These are phyloP conservation scores for Rhizopus arrhizus DNA, from an alignment of 371 early-diverging fungal species.

Conservation along the genomic window DNA sequence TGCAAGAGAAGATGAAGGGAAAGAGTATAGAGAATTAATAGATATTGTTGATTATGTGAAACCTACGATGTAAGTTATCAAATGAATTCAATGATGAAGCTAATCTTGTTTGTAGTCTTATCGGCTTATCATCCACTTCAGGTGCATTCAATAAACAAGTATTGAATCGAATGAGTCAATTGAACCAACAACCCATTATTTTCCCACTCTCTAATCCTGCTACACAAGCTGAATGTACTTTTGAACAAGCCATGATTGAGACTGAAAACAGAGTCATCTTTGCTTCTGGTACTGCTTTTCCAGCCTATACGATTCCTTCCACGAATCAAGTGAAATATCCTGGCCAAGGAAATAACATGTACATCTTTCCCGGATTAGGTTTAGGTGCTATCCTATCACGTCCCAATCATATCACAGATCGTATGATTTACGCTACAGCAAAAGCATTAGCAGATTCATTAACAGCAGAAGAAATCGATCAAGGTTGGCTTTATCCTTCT, in stretches of 20 bases:
- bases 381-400: conserved; percentile 77
- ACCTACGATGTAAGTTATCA: conserved; percentile 11
- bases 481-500: conserved; percentile 81
- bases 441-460: conserved; percentile 78
- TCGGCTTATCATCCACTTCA: conserved; percentile 80
- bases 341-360: conserved; percentile 94
- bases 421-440: conserved; percentile 79
- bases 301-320: conserved; percentile 65
- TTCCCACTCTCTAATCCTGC: conserved; percentile 93
- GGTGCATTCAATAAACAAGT: conserved; percentile 71
- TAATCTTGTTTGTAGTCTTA: conserved; percentile 45
- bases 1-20: conserved; percentile 76
- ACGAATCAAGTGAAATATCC: conserved; percentile 63
- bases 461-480: conserved; percentile 63
- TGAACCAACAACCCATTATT: conserved; percentile 84
- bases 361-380: conserved; percentile 90
- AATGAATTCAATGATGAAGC: too few relatives aligned
- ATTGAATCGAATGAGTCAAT: conserved; percentile 64
- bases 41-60: conserved; percentile 75
- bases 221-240: conserved; percentile 90
- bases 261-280: conserved; percentile 86
- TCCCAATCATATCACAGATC: conserved; percentile 70
- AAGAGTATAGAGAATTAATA: conserved; percentile 69
- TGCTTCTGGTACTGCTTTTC: conserved; percentile 94
- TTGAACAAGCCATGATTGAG: conserved; percentile 80